Base-by-base conservation (phyloP, 805 yeast species). In the Wickerhamomyces silvicola region DNA sequence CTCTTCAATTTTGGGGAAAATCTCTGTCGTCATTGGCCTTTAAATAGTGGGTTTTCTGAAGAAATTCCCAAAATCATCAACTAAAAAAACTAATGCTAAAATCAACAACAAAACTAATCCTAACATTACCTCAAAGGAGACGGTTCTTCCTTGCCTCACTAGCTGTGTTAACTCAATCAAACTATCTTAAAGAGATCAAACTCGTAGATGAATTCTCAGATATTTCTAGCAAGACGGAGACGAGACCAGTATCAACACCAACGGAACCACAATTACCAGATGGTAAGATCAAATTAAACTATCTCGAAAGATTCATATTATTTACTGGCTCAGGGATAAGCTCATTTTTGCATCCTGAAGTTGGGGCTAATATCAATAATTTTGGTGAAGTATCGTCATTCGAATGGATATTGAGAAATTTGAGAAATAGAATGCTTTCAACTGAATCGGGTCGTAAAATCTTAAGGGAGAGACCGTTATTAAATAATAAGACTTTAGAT, bases 331-430 rank as follows among this genome's bases (percentile, higher is more conserved):
- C 94, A 4, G 85, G 94, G 2, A 50, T 83, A 13, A 90, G 88
- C 16, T 81, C 96, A 0, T 77, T 65, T 47, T 63, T 72, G 31
- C 87, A 81, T 48, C 94, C 92, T 6, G 86, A 80, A 46, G 59
- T 78, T 35, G 84, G 84, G 36, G 75, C 74, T 38, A 77, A 79
- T 47, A 81, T 83, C 36, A 87, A 81, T 15, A 87, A 83, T 23
- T 64, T 83, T 44, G 98, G 98, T 2, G 98, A 92, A 54, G 77
- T 90, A 11, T 81, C 96, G 0, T 95, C 95, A 7, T 64, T 81
- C 24, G 77, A 81, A 8, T 70, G 67, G 19, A 75, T 87, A 21
- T 66, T 94, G 32, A 66, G 64, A 14, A 58, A 66, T 11, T 57
- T 92, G 36, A 75, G 85, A 44, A 64, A 64, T 18, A 73, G 73